A percentile compares a stretch with the other conserved stretches of the same genome.
Evolutionary conservation across 176 grass and related monocot genomes (phyloP).

Genomic region (Phoenix dactylifera): DNA sequence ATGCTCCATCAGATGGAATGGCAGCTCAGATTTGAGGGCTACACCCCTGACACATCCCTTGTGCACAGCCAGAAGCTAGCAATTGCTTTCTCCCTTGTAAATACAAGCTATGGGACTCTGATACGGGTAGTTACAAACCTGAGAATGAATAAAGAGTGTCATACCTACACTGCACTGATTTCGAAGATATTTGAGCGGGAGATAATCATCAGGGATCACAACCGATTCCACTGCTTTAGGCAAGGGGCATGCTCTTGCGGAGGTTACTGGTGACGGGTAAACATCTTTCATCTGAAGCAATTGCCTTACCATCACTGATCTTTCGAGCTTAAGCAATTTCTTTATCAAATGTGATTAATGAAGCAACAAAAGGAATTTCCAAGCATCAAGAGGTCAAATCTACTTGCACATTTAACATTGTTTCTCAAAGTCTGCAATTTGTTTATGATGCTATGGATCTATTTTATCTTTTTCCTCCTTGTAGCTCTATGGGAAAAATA

Average conservation of each 20-base stretch:
- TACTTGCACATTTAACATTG: too few relatives aligned
- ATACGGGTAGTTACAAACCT: constrained; percentile 66
- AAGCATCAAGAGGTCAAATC: too few relatives aligned
- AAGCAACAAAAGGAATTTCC: too few relatives aligned
- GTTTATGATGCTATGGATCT: too few relatives aligned
- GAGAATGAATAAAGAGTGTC: constrained; percentile 67
- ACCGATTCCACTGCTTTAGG: constrained; percentile 59
- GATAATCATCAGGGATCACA: constrained; percentile 59
- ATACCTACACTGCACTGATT: constrained; percentile 49
- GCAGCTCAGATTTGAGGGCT: constrained; percentile 55
- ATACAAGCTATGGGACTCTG: constrained; percentile 24
- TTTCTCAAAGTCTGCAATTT: too few relatives aligned
- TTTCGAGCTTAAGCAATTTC: too few relatives aligned
- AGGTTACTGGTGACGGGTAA: constrained; percentile 43
- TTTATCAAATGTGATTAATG: too few relatives aligned
- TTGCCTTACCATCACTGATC: too few relatives aligned
- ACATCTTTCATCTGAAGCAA: too few relatives aligned
- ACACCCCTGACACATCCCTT: constrained; percentile 51
- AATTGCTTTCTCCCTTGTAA: constrained; percentile 62
- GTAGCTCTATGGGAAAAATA: too few relatives aligned
- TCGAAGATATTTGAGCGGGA: constrained; percentile 45
- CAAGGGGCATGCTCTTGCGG: constrained; percentile 42
- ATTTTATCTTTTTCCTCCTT: too few relatives aligned
- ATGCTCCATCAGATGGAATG: constrained; percentile 78
- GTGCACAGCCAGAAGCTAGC: constrained; percentile 87